A percentile compares a stretch with the other conserved stretches of the same genome.
phyloP scores from a whole-genome alignment of 768 basidiomycete species.

The Macrolepiota dolichaula region DNA sequence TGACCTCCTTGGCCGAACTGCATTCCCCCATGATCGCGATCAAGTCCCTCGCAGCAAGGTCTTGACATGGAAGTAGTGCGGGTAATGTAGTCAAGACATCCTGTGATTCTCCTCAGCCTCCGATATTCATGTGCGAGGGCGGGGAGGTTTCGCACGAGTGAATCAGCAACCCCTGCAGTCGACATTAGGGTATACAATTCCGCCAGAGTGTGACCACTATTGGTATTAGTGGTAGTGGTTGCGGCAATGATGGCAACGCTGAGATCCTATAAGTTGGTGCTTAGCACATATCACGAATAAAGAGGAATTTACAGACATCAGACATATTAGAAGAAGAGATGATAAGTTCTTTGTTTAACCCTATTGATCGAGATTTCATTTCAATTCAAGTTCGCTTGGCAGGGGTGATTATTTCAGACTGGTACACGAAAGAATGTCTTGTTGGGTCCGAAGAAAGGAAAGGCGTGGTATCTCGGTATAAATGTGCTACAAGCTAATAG shows the following conservation, averaged over 20 bases:
- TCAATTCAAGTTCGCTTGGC: neutral
- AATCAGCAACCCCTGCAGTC: neutral
- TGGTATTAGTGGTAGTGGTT: neutral
- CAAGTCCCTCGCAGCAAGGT: constrained; percentile 35
- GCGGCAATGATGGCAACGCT: neutral
- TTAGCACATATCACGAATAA: neutral
- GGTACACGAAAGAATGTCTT: neutral
- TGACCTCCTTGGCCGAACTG: constrained; percentile 41
- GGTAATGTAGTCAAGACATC: constrained; percentile 44
- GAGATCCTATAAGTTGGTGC: neutral
- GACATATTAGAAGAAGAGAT: neutral
- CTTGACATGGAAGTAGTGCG: constrained; percentile 31
- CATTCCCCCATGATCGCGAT: constrained; percentile 37
- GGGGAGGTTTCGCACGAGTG: constrained; percentile 6
- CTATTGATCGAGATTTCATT: neutral
- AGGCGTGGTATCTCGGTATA: neutral
- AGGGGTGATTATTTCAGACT: no score
- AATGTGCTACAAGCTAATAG: neutral
- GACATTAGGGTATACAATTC: constrained; percentile 1
- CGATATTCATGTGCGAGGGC: neutral
- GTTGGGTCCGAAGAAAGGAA: neutral
- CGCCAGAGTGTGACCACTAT: neutral
- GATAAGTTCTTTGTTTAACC: neutral
- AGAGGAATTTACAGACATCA: neutral
- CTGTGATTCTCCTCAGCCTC: constrained; percentile 19